Conservation (phyloP, 1,139 yeast species). For the Hemisphaericaspora xylanilytica region DNA sequence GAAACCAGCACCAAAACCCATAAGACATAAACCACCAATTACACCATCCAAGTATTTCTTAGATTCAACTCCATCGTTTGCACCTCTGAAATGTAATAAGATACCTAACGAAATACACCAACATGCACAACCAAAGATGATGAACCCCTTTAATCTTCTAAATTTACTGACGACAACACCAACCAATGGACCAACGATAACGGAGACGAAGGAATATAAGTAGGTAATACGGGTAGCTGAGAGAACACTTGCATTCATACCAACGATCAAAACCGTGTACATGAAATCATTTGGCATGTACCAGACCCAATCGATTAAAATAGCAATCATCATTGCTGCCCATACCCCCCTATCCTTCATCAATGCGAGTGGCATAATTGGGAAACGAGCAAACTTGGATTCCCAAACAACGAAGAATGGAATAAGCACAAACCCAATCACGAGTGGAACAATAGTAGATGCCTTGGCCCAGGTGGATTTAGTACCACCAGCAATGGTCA, state of each 20-base stretch:
- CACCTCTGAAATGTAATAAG: slow-evolving; percentile 31
- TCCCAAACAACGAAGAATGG: slow-evolving; percentile 61
- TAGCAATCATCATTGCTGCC: slow-evolving; percentile 50
- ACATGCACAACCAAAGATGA: slow-evolving; percentile 53
- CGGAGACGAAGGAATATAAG: slow-evolving; percentile 63
- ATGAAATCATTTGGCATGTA: slow-evolving; percentile 68
- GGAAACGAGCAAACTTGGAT: slow-evolving; percentile 45
- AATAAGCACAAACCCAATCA: slow-evolving; percentile 56
- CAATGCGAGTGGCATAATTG: slow-evolving; percentile 57
- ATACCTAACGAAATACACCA: slow-evolving; percentile 39
- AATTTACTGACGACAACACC: slow-evolving; percentile 53
- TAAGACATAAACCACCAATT: slow-evolving; percentile 61
- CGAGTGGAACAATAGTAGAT: slow-evolving; percentile 58
- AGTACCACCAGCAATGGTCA: slow-evolving; percentile 58
- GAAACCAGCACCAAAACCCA: slow-evolving; percentile 74
- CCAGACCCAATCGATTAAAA: slow-evolving; percentile 57
- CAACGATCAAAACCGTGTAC: slow-evolving; percentile 62
- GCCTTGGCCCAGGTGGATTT: slow-evolving; percentile 49
- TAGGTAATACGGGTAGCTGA: slow-evolving; percentile 69
- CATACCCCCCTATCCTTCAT: slow-evolving; percentile 63
- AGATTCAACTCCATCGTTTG: slow-evolving; percentile 21
- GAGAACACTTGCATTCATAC: slow-evolving; percentile 53
- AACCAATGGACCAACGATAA: slow-evolving; percentile 57
- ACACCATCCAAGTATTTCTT: slow-evolving; percentile 46
- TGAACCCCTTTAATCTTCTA: slow-evolving; percentile 58